Conservation (phyloP, 495 filamentous ascomycete species). For the Aspergillus affinis region DNA sequence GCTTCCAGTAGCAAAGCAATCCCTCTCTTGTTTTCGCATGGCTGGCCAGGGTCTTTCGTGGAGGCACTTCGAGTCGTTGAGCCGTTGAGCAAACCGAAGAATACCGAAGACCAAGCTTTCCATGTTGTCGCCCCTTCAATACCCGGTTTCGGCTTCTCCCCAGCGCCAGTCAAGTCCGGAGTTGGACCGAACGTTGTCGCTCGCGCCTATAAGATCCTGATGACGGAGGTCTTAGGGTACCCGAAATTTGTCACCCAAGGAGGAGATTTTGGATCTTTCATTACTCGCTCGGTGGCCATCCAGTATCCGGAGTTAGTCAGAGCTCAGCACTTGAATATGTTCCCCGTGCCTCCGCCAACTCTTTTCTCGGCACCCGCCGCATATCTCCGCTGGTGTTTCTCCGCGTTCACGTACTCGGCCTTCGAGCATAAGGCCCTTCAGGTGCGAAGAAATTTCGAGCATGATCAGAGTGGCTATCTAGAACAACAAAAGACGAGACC, state of each 20-base stretch:
- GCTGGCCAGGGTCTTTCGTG: constrained; percentile 40
- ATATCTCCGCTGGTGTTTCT: constrained; percentile 11
- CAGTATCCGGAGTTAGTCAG: constrained; percentile 23
- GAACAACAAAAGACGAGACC: constrained; percentile 21
- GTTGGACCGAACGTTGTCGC: constrained; percentile 12
- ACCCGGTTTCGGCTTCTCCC: constrained; percentile 37
- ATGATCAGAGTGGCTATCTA: constrained; percentile 21
- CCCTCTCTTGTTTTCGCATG: constrained; percentile 36
- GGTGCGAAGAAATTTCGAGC: constrained; percentile 18
- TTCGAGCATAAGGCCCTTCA: constrained; percentile 18
- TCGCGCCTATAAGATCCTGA: constrained; percentile 23
- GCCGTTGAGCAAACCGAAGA: constrained; percentile 18
- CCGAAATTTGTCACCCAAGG: constrained; percentile 30
- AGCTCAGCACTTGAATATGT: constrained; percentile 23
- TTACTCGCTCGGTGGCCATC: constrained; percentile 25
- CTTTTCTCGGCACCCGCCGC: constrained; percentile 9
- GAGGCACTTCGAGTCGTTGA: constrained; percentile 32
- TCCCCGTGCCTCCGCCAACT: constrained; percentile 15
- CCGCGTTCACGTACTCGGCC: constrained; percentile 18
- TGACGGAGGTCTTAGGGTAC: constrained; percentile 33
- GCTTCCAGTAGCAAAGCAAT: constrained; percentile 24
- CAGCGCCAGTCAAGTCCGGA: constrained; percentile 22
- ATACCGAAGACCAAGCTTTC: constrained; percentile 31
- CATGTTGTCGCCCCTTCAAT: constrained; percentile 40
- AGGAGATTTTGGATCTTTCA: constrained; percentile 31